A percentile compares a stretch with the other conserved stretches of the same genome.
phyloP scores from a whole-genome alignment of 495 filamentous ascomycete genomes.

The Copromyces sp. region DNA sequence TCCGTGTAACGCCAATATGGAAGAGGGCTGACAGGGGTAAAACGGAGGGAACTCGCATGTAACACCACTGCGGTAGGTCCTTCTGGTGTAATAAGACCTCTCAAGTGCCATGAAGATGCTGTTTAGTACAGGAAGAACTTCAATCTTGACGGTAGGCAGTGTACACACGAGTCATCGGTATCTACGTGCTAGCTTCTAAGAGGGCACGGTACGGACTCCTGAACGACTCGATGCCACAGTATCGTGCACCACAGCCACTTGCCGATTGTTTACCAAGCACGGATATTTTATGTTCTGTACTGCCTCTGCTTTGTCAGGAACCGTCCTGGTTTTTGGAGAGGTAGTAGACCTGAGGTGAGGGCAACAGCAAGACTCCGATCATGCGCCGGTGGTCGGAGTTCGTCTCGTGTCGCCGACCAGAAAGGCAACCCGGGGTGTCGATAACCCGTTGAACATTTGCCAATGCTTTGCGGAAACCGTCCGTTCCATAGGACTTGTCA shows the following conservation, averaged over 20 bases:
- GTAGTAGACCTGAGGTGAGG: background rate
- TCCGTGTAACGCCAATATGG: background rate
- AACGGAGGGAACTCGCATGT: background rate
- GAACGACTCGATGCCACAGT: background rate
- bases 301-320: background rate
- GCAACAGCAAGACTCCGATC: background rate
- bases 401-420: background rate
- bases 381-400: background rate
- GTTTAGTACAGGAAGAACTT: background rate
- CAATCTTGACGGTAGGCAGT: background rate
- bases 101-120: background rate
- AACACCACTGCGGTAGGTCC: background rate
- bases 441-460: background rate
- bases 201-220: background rate
- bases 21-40: background rate
- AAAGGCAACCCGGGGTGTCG: background rate
- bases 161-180: background rate
- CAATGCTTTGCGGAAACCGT: background rate
- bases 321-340: background rate
- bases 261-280: background rate
- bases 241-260: background rate
- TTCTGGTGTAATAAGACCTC: background rate
- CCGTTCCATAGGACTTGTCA: background rate
- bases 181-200: background rate
- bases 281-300: background rate